Evolutionary conservation across 805 yeast genomes (phyloP).

Genomic region (Yarrowia sp.): DNA sequence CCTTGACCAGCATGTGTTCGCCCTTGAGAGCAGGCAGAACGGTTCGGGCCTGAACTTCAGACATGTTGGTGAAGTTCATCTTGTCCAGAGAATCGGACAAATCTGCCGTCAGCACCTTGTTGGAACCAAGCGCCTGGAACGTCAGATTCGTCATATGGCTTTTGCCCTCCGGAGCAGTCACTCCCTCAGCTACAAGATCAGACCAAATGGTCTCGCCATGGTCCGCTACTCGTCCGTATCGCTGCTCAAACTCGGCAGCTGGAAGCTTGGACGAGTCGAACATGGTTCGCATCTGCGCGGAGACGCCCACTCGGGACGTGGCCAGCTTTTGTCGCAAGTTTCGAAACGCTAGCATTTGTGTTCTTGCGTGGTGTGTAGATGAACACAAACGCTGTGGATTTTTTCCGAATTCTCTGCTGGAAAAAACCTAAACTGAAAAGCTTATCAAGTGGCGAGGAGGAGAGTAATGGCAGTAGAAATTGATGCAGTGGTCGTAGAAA

Average conservation of each 20-base stretch:
- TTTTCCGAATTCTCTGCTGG: neutral
- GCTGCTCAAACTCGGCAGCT: neutral
- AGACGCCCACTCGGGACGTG: neutral
- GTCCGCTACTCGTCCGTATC: constrained; percentile 4
- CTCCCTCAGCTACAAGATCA: constrained; percentile 9
- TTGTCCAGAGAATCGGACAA: neutral
- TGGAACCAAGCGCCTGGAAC: constrained; percentile 8
- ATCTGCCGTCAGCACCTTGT: constrained; percentile 1
- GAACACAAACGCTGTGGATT: too few species aligned
- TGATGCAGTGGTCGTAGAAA: too few species aligned
- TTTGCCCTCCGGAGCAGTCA: constrained; percentile 14
- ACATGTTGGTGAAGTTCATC: constrained; percentile 34
- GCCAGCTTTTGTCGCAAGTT: neutral
- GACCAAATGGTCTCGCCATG: constrained; percentile 11
- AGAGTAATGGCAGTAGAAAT: too few species aligned
- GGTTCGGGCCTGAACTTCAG: constrained; percentile 41
- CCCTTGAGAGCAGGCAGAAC: constrained; percentile 67
- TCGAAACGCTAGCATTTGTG: constrained; percentile 11
- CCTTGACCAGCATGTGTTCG: constrained; percentile 74
- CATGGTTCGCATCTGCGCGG: constrained; percentile 8
- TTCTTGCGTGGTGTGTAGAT: too few species aligned
- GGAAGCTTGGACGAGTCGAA: constrained; percentile 13
- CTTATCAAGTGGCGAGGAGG: neutral
- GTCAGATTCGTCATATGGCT: constrained; percentile 15
- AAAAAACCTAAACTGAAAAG: neutral